These are phyloP conservation scores for Suillus luteus DNA, from an alignment of 768 basidiomycete species.

Conservation along the genomic window DNA sequence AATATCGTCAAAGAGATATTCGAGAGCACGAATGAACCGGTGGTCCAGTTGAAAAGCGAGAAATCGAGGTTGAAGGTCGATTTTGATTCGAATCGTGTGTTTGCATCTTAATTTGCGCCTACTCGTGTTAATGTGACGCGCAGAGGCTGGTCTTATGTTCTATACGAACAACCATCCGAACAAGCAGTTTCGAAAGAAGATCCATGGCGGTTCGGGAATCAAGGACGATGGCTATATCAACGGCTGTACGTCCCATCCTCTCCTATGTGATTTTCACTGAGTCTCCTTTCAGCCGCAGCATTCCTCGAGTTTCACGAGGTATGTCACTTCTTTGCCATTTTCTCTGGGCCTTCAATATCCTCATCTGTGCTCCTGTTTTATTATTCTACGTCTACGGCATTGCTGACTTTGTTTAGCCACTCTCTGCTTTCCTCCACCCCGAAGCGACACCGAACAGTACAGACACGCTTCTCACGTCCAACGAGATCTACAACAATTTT, in stretches of 20 bases:
- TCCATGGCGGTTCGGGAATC: conserved; percentile 73
- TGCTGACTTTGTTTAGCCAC: conserved; percentile 37
- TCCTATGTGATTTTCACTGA: conserved; percentile 8
- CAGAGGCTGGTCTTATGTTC: conserved; percentile 77
- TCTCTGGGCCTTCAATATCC: background rate
- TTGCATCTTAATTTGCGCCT: background rate
- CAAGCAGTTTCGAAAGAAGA: conserved; percentile 60
- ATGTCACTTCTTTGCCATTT: background rate
- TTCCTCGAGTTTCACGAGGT: conserved; percentile 75
- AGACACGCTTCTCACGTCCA: conserved; percentile 68
- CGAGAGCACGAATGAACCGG: conserved; percentile 38
- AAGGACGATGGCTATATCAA: conserved; percentile 60
- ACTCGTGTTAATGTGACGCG: background rate
- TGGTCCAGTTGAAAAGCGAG: conserved; percentile 55
- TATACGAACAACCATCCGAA: conserved; percentile 63
- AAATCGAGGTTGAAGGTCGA: conserved; percentile 60
- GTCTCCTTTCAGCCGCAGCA: conserved; percentile 47
- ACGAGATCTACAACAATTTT: conserved; percentile 75
- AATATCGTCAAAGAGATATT: conserved; percentile 45
- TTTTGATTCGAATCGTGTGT: conserved; percentile 73
- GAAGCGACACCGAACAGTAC: conserved; percentile 44
- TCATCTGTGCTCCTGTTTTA: too few relatives aligned
- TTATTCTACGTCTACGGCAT: too few relatives aligned
- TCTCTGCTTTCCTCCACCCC: conserved; percentile 67
- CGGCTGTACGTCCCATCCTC: conserved; percentile 45